Percentiles rank a stretch among this genome's conserved stretches.
These are phyloP conservation scores for Urtica urens DNA, from an alignment of 306 rosid species.

Conservation along the genomic window DNA sequence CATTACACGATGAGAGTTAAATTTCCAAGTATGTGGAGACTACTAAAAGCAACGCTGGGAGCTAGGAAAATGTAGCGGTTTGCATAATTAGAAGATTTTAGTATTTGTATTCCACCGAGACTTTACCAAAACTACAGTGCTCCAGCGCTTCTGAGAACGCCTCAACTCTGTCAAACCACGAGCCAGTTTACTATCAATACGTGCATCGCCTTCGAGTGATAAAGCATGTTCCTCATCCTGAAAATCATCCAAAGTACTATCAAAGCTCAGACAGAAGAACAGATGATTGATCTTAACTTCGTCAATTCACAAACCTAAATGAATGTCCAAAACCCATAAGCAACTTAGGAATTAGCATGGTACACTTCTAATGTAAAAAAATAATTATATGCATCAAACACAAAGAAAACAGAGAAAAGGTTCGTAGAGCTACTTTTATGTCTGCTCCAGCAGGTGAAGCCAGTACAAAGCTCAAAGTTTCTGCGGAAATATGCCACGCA, in stretches of 20 bases:
- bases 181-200: conserved; percentile 31
- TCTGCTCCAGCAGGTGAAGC: conserved; percentile 43
- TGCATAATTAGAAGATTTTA: background rate
- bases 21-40: no score
- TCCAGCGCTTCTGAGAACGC: conserved; percentile 53
- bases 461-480: conserved; percentile 60
- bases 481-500: conserved; percentile 63
- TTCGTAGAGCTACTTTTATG: conserved; percentile 24
- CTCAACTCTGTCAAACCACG: conserved; percentile 45
- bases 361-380: no score
- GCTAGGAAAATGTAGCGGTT: background rate
- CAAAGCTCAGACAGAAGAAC: background rate
- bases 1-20: no score
- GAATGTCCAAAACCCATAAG: no score
- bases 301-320: no score
- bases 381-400: background rate
- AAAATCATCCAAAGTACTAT: conserved; percentile 18
- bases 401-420: background rate
- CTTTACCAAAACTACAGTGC: conserved; percentile 54
- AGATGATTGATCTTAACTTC: no score
- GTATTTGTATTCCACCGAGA: background rate
- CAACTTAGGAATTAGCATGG: no score
- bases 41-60: background rate
- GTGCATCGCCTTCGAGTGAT: conserved; percentile 33
- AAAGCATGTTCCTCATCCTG: conserved; percentile 37